Conservation (phyloP, 495 filamentous ascomycete species). For the Thermochaetoides thermophila region DNA sequence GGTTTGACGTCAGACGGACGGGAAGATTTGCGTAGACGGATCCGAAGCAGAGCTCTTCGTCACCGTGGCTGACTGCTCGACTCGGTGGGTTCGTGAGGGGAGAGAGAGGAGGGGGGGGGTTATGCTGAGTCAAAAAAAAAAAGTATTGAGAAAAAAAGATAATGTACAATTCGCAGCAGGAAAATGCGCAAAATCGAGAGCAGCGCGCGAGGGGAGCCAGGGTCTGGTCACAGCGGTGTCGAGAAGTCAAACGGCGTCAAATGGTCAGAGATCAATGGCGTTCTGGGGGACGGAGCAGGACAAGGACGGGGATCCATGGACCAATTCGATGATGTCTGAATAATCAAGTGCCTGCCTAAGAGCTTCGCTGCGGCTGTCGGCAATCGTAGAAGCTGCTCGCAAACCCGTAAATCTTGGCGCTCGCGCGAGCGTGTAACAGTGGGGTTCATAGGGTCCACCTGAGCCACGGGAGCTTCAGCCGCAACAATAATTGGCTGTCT, state of each 20-base stretch:
- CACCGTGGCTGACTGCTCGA: no score
- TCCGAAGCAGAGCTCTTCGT: no score
- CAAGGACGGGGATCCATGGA: slow-evolving; percentile 8
- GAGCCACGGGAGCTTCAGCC: not conserved
- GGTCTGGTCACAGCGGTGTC: no score
- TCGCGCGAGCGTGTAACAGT: not conserved
- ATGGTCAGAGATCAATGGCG: slow-evolving; percentile 5
- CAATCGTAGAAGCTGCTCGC: slow-evolving; percentile 9
- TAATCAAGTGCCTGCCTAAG: slow-evolving; percentile 10
- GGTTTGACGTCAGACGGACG: slow-evolving; percentile 16
- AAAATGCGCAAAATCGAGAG: not conserved
- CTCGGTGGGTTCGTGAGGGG: not conserved
- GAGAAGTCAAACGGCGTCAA: no score
- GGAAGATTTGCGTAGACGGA: slow-evolving; percentile 6
- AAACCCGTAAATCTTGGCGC: slow-evolving; percentile 5
- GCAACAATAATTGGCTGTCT: no score
- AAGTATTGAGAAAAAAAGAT: not conserved
- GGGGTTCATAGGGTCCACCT: not conserved
- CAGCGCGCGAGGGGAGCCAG: not conserved
- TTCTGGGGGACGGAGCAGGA: slow-evolving; percentile 6
- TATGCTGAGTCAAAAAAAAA: slow-evolving; percentile 1
- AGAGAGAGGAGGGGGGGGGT: not conserved
- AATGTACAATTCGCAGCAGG: slow-evolving; percentile 10
- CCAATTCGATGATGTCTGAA: slow-evolving; percentile 18
- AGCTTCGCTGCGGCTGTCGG: slow-evolving; percentile 3